Base-by-base conservation (phyloP, 805 yeast species). In the Kodamaea fukazawae region DNA sequence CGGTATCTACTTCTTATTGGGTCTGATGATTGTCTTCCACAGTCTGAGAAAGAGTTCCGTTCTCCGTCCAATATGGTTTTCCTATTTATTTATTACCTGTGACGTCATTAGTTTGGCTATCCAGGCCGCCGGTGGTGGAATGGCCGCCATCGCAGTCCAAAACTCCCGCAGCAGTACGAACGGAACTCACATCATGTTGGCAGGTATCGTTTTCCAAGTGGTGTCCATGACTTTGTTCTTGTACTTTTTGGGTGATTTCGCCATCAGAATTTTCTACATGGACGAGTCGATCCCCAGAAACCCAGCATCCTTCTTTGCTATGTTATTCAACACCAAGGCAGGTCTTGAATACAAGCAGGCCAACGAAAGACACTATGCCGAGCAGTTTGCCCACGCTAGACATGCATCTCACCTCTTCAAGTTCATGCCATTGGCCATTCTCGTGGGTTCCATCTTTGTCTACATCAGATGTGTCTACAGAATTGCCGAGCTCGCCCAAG, bases 381-480 rank as follows among this genome's bases (percentile, higher is more conserved):
- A 67, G 7, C 42, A 50, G 4, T 76, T 54, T 48, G 46, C 44
- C 2, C 47, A 57, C 9, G 45, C 74, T 6, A 58, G 83, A 51
- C 20, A 46, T 0, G 12, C 16, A 12, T 49, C 65, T 3, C 43
- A 32, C 10, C 15, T 57, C 2, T 78, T 79, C 53, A 51, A 58
- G 8, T 63, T 53, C 34, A 74, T 72, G 47, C 77, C 81, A 1
- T 15, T 66, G 7, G 73, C 67, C 0, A 53, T 81, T 12, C 50
- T 76, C 1, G n/a, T 61, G 3, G 66, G 83, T 1, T 78, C 79
- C 3, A 15, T 75, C 2, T 70, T 78, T 31, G 70, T 87, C 16
- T 81, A 75, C 46, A 65, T 77, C 20, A 74, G 96, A 54, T 83
- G 90, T 48, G 65, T 81, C 30, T 87, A 85, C 61, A 75, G 96